Conservation (phyloP, 2,329 filamentous ascomycete genomes). For the Pseudogymnoascus sp. region DNA sequence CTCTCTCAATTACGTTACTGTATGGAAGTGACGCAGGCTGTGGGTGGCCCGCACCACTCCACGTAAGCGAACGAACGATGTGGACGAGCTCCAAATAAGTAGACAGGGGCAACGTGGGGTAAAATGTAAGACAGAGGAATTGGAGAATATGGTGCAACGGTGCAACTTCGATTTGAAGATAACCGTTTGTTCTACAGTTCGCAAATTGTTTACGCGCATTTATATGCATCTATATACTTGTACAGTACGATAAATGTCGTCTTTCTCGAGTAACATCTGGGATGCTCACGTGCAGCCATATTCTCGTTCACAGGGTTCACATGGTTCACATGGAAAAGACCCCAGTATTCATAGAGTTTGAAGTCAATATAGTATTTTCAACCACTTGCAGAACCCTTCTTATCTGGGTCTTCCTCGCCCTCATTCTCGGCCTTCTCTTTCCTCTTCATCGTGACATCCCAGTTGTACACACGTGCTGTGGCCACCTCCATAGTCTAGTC, state of each 20-base stretch:
- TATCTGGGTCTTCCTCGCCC: slow-evolving; percentile 27
- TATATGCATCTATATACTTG: not conserved
- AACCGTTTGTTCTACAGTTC: not conserved
- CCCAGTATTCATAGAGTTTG: not conserved
- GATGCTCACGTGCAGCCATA: not conserved
- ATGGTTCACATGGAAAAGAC: not conserved
- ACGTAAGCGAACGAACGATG: not conserved
- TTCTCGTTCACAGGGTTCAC: not conserved
- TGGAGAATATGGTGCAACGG: not conserved
- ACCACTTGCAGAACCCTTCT: slow-evolving; percentile 27
- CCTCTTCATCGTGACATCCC: slow-evolving; percentile 92
- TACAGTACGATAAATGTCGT: not conserved
- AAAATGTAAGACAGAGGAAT: not conserved
- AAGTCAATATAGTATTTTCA: slow-evolving; percentile 13
- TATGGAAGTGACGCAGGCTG: slow-evolving; percentile 3
- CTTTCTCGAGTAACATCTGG: not conserved
- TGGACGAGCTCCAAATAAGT: not conserved
- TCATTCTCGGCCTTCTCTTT: slow-evolving; percentile 73
- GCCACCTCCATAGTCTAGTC: slow-evolving; percentile 87
- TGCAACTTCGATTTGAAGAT: not conserved
- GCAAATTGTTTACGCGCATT: not conserved
- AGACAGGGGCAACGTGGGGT: not conserved
- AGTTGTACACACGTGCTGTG: slow-evolving; percentile 96
- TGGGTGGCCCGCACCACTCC: not conserved
- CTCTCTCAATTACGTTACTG: slow-evolving; percentile 8